Evolutionary conservation across 257 asterid species (phyloP).

Genomic region (Solanum clarkiae): DNA sequence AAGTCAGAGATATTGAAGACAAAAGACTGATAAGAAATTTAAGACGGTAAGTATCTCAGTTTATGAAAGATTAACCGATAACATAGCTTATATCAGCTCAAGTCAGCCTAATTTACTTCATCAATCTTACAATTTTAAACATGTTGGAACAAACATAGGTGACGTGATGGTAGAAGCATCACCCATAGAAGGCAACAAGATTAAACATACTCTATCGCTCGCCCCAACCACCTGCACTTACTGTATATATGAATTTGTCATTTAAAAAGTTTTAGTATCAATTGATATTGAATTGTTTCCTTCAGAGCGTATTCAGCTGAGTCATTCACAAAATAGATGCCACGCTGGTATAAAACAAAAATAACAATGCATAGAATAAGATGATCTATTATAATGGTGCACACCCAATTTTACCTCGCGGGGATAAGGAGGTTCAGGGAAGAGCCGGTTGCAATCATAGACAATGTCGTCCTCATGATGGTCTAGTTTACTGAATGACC

Average conservation of each 20-base stretch:
- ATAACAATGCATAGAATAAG: not conserved
- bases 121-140: not conserved
- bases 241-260: not conserved
- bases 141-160: not conserved
- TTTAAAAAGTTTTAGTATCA: not conserved
- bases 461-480: slow-evolving; percentile 86
- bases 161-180: not conserved
- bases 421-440: slow-evolving; percentile 97
- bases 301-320: not conserved
- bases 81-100: not conserved
- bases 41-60: not conserved
- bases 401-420: slow-evolving; percentile 50
- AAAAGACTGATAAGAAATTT: not conserved
- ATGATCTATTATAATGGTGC: not conserved
- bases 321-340: not conserved
- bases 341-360: not conserved
- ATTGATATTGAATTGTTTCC: not conserved
- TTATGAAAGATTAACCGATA: not conserved
- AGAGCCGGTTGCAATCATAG: slow-evolving; percentile 78
- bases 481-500: slow-evolving; percentile 82
- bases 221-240: not conserved
- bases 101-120: not conserved
- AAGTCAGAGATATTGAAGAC: not conserved
- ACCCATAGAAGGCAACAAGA: not conserved
- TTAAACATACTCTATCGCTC: not conserved